These are phyloP conservation scores for Aspergillus luchuensis DNA, from an alignment of 2,329 filamentous ascomycete genomes.

Conservation along the genomic window DNA sequence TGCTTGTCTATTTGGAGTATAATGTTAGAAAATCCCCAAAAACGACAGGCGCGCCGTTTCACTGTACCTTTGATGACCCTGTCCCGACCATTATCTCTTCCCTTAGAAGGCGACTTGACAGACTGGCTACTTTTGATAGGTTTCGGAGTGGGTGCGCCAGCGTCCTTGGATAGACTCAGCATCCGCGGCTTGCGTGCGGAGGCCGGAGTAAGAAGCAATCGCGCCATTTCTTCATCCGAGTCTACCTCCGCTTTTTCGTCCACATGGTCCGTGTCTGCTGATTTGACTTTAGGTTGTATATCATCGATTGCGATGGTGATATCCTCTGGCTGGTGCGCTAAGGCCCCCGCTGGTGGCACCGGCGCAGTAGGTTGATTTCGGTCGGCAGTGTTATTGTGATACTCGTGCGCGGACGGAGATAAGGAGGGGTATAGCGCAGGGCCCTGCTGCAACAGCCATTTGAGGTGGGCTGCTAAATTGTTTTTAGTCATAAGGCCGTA, in stretches of 20 bases:
- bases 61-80: constrained; percentile 31
- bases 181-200: constrained; percentile 45
- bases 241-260: constrained; percentile 30
- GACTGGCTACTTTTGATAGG: constrained; percentile 21
- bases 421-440: constrained; percentile 37
- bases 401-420: constrained; percentile 31
- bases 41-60: neutral
- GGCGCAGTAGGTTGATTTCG: constrained; percentile 10
- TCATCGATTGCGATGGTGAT: constrained; percentile 16
- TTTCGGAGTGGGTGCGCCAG: constrained; percentile 23
- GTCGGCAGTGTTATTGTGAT: constrained; percentile 17
- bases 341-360: constrained; percentile 7
- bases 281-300: constrained; percentile 10
- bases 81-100: constrained; percentile 7
- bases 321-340: constrained; percentile 10
- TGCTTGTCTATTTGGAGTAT: constrained; percentile 17
- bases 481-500: constrained; percentile 52
- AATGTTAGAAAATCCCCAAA: constrained; percentile 8
- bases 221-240: constrained; percentile 45
- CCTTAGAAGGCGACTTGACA: constrained; percentile 15
- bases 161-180: constrained; percentile 34
- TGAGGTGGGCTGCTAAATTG: constrained; percentile 49
- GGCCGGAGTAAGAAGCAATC: constrained; percentile 45
- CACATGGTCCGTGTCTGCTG: constrained; percentile 21
- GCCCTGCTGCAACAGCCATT: constrained; percentile 50